phyloP scores from a whole-genome alignment of 352 stramenopile genomes.

The Plasmopara muralis region DNA sequence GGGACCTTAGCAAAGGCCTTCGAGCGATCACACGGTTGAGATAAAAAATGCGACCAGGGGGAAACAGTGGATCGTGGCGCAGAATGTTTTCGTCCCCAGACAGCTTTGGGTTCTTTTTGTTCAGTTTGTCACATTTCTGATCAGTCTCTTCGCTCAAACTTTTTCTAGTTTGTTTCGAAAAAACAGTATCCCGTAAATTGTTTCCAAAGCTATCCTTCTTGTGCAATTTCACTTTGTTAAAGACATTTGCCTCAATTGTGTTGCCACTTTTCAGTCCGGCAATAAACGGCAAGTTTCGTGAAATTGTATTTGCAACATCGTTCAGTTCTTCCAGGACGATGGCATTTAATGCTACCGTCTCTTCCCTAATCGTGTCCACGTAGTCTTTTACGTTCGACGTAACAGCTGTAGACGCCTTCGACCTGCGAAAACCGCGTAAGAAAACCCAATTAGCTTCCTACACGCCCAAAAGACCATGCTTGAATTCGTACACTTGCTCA shows the following conservation, averaged over 20 bases:
- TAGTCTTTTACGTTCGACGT: conserved; percentile 47
- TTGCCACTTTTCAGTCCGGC: conserved; percentile 5
- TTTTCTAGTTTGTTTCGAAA: conserved; percentile 14
- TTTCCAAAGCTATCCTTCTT: conserved; percentile 4
- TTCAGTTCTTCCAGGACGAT: conserved; percentile 46
- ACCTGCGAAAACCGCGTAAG: conserved; percentile 16
- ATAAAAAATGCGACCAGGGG: conserved; percentile 65
- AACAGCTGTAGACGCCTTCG: conserved; percentile 49
- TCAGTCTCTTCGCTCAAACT: conserved; percentile 13
- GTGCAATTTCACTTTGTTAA: not conserved
- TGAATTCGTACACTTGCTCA: conserved; percentile 45
- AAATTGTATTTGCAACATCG: conserved; percentile 26
- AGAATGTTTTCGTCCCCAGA: conserved; percentile 28
- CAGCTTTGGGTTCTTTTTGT: conserved; percentile 16
- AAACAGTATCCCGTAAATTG: conserved; percentile 17
- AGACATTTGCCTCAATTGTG: conserved; percentile 1
- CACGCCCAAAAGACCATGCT: not conserved
- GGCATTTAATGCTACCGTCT: conserved; percentile 36
- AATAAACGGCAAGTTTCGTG: conserved; percentile 22
- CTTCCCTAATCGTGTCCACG: conserved; percentile 51
- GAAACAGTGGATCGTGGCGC: conserved; percentile 55
- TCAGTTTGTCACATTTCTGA: conserved; percentile 12
- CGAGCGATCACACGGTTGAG: conserved; percentile 35
- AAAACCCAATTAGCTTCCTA: not conserved
- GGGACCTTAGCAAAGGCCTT: conserved; percentile 6